Percentiles rank a stretch among this genome's conserved stretches.
These are phyloP conservation scores for Thalassia testudinum DNA, from an alignment of 116 monocot genomes.

Conservation along the genomic window DNA sequence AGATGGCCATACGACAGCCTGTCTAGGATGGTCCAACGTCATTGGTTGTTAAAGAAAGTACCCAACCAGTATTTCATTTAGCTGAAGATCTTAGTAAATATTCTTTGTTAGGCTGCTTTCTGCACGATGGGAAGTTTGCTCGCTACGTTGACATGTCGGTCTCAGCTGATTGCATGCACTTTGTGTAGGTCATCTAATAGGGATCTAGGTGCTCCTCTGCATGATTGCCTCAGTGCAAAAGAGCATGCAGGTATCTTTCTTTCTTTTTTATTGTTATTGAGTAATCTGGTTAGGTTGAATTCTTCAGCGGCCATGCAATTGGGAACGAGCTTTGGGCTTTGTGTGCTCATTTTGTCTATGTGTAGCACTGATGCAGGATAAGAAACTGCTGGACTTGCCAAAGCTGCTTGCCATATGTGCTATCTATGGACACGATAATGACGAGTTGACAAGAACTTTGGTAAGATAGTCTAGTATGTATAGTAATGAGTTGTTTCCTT, in stretches of 20 bases:
- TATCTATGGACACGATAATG: slow-evolving; percentile 74
- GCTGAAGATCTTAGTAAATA: background rate
- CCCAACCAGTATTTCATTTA: no score
- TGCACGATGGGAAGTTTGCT: no score
- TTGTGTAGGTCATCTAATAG: slow-evolving; percentile 61
- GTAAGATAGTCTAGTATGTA: no score
- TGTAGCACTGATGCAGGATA: slow-evolving; percentile 88
- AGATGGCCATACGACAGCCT: no score
- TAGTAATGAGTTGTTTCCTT: no score
- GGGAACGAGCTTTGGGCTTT: no score
- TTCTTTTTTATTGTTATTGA: background rate
- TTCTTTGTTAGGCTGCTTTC: background rate
- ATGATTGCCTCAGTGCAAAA: slow-evolving; percentile 58
- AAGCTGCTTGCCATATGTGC: slow-evolving; percentile 89
- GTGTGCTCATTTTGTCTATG: slow-evolving; percentile 20
- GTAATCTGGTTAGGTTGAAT: background rate
- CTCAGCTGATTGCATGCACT: no score
- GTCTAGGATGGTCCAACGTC: no score
- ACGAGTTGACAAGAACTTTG: slow-evolving; percentile 45
- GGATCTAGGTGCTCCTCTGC: slow-evolving; percentile 47
- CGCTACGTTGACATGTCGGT: no score
- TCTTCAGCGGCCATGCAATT: no score
- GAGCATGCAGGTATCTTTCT: slow-evolving; percentile 62
- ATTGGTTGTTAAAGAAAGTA: no score
- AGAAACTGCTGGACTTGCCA: slow-evolving; percentile 65